Evolutionary conservation across 2,329 filamentous ascomycete genomes (phyloP), one percentile per base, ranked within the genome.

Genomic region (Stemphylium lycopersici): DNA sequence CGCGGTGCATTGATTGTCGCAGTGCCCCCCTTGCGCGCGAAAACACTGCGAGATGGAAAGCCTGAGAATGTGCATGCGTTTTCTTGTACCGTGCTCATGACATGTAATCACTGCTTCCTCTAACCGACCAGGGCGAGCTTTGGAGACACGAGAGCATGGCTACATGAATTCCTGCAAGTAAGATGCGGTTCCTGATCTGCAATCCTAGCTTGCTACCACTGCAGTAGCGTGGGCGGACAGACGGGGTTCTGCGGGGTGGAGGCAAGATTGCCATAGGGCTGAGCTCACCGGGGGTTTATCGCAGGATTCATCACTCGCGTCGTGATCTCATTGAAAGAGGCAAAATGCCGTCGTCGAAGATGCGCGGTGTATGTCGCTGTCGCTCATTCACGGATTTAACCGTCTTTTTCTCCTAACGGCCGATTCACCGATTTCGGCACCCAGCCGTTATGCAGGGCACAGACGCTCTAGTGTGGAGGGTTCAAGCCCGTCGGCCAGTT

Each of bases 401-500:
- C 38, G 37, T 31, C 18, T 43, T 50, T 31, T 26, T 18, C 29
- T 34, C 37, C 41, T 22, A 47, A 42, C 52, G 32, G 47, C 52
- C 31, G 48, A 52, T 41, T 34, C 41, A 36, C 48, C 53, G 49
- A 53, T 31, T 44, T 53, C 53, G 48, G 53, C 50, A 39, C 32
- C 39, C 32, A 56, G 39, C 38, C 26, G 43, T 52, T 51, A 42
- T 52, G 48, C 48, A 51, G 32, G 48, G 47, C 18, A 24, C 22
- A 38, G 22, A 38, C 41, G 37, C 29, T 24, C 29, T 48, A 52
- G 53, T 40, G 48, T 33, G 43, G 53, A 39, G 43, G 33, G 16
- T 16, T n/a, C 33, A 24, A 36, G 48, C 52, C 52, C 52, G 52
- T 47, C 54, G 57, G 59, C 59, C 54, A 56, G 46, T 24, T 49